These are phyloP conservation scores for Sphaerobolus stellatus DNA, from an alignment of 1,284 basidiomycete species.

Conservation along the genomic window DNA sequence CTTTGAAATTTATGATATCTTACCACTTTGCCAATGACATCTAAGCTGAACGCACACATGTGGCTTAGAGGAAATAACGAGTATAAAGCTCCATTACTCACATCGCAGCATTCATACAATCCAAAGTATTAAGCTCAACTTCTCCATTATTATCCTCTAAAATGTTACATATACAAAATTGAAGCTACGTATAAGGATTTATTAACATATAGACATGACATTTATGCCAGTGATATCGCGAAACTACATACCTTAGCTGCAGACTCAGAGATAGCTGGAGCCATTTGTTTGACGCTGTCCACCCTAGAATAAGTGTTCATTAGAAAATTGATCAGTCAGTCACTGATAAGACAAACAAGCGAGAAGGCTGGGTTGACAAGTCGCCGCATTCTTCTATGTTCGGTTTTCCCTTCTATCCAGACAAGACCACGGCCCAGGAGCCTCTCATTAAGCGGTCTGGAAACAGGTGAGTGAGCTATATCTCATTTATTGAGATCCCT, in stretches of 20 bases:
- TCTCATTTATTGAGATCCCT: background rate
- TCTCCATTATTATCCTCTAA: too few relatives aligned
- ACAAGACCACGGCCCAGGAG: conserved; percentile 30
- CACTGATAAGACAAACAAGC: conserved; percentile 14
- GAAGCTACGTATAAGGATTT: background rate
- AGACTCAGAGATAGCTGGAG: conserved; percentile 20
- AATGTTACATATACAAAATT: background rate
- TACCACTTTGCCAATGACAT: conserved; percentile 25
- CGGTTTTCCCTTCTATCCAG: conserved; percentile 33
- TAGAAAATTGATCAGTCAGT: conserved; percentile 7
- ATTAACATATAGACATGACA: background rate
- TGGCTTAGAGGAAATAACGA: too few relatives aligned
- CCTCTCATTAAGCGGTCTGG: conserved; percentile 29
- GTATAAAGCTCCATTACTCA: too few relatives aligned
- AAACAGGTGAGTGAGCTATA: conserved; percentile 28
- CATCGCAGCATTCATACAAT: conserved; percentile 23
- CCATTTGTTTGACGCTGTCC: conserved; percentile 31
- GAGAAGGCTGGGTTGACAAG: conserved; percentile 26
- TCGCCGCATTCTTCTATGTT: conserved; percentile 30
- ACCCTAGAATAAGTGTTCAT: conserved; percentile 16
- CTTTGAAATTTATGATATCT: too few relatives aligned
- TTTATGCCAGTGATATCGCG: background rate
- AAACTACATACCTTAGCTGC: conserved; percentile 16
- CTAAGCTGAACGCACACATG: background rate
- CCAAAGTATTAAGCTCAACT: conserved; percentile 23